Evolutionary conservation across 2,329 filamentous ascomycete species (phyloP).

Genomic region (Bipolaris gigantea): DNA sequence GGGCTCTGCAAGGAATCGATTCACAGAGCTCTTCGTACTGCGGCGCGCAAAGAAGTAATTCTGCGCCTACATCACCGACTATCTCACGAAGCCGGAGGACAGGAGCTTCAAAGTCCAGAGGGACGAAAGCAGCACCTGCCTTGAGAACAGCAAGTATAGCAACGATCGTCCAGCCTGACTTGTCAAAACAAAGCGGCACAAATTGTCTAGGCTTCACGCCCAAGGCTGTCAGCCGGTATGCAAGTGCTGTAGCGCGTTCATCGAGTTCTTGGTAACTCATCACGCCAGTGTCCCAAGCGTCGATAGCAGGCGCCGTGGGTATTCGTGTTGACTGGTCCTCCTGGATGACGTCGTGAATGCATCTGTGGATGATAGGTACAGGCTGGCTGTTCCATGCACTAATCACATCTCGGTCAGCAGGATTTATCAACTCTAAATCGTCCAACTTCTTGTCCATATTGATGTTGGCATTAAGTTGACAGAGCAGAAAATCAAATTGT

Average conservation of each 20-base stretch:
- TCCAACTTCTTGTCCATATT: slow-evolving; percentile 15
- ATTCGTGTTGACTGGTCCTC: slow-evolving; percentile 25
- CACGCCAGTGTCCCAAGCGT: slow-evolving; percentile 34
- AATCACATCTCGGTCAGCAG: slow-evolving; percentile 23
- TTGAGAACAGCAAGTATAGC: slow-evolving; percentile 45
- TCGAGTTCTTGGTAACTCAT: slow-evolving; percentile 37
- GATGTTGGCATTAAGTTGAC: slow-evolving; percentile 24
- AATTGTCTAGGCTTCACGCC: slow-evolving; percentile 32
- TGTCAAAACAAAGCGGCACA: slow-evolving; percentile 44
- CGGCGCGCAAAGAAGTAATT: slow-evolving; percentile 32
- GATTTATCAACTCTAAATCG: slow-evolving; percentile 28
- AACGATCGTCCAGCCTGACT: slow-evolving; percentile 39
- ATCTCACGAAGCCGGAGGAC: slow-evolving; percentile 43
- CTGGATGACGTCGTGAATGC: slow-evolving; percentile 35
- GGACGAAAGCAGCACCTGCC: slow-evolving; percentile 42
- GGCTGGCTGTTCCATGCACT: slow-evolving; percentile 31
- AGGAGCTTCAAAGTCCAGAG: slow-evolving; percentile 44
- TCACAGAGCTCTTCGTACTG: slow-evolving; percentile 28
- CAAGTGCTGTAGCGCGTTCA: slow-evolving; percentile 29
- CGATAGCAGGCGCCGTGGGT: slow-evolving; percentile 28
- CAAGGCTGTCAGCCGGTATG: slow-evolving; percentile 25
- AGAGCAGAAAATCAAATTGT: slow-evolving; percentile 36
- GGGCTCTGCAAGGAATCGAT: slow-evolving; percentile 31
- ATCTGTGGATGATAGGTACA: slow-evolving; percentile 27
- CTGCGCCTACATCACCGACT: slow-evolving; percentile 34